Conservation (phyloP, 1,139 yeast species). For the Zygoascus hellenicus region DNA sequence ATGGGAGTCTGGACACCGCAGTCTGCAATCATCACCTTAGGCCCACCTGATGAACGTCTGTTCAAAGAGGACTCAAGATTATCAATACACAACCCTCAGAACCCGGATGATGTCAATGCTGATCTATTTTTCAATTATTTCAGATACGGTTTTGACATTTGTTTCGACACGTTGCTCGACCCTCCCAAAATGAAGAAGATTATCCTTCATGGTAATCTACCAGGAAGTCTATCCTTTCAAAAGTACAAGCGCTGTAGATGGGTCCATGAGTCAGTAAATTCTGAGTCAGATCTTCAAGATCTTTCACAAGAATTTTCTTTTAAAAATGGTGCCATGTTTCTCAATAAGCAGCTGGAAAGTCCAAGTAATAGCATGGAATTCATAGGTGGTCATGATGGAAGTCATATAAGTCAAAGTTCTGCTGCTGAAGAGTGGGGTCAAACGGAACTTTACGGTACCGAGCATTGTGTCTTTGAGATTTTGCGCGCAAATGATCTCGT, state of each 20-base stretch:
- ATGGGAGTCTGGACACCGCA: slow-evolving; percentile 26
- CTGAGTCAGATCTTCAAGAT: slow-evolving; percentile 19
- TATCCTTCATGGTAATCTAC: slow-evolving; percentile 31
- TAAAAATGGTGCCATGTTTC: slow-evolving; percentile 23
- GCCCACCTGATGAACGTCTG: slow-evolving; percentile 32
- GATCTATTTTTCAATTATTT: slow-evolving; percentile 31
- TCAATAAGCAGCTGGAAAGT: slow-evolving; percentile 26
- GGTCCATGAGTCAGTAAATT: slow-evolving; percentile 16
- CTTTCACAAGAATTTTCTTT: slow-evolving; percentile 13
- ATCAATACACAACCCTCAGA: slow-evolving; percentile 26
- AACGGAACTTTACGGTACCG: slow-evolving; percentile 27
- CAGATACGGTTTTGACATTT: slow-evolving; percentile 29
- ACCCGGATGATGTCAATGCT: slow-evolving; percentile 16
- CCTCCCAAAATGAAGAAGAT: slow-evolving; percentile 28
- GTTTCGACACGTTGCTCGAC: slow-evolving; percentile 25
- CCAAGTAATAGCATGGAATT: slow-evolving; percentile 29
- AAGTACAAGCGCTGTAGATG: slow-evolving; percentile 31
- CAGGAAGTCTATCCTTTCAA: slow-evolving; percentile 29
- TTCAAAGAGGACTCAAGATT: slow-evolving; percentile 29
- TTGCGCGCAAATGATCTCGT: slow-evolving; percentile 23
- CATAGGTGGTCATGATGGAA: slow-evolving; percentile 23
- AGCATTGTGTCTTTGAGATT: slow-evolving; percentile 28
- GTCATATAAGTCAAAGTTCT: slow-evolving; percentile 7
- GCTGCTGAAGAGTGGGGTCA: slow-evolving; percentile 27
- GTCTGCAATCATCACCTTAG: slow-evolving; percentile 28